Evolutionary conservation across 164 flowering plant species (phyloP), one percentile per base, ranked within the genome.

Genomic region (Dillenia turbinata): DNA sequence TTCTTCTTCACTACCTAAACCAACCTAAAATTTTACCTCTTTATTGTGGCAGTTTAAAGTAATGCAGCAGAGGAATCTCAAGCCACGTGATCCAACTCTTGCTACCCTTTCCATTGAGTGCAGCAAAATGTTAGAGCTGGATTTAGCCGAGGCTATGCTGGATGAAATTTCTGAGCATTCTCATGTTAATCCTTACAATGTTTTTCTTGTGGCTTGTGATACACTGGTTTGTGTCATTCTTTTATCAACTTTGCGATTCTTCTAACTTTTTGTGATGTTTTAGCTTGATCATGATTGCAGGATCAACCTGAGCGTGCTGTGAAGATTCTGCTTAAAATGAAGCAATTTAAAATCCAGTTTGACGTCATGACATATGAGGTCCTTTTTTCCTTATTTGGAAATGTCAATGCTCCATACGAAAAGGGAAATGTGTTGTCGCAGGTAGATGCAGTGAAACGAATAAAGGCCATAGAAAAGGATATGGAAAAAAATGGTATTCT

Each of bases 401-500:
- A 70, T 62, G 95, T 89, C 43, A 94, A 94, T 83, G 81, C 83
- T 10, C 96, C 95, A n/a, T 89, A 87, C 69, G 91, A 89, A 75
- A 60, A 75, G 24, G 95, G 87, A 9, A 74, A 79, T 69, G 63
- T 74, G 70, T 58, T 78, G 56, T 94, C 98, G 49, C 80, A 73
- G 61, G 81, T 49, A 46, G 86, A 83, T 56, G 79, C 71, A 60
- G 59, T 72, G 10, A 86, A 74, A 71, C 80, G 97, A 70, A 80
- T 90, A 71, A 72, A 69, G 14, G 85, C 87, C 62, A 82, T 91
- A 62, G 86, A 89, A 72, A 72, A 61, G 81, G 90, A 87, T 75
- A 90, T 90, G 97, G 55, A 62, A 12, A 75, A 69, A 57, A 83
- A 79, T 73, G 89, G 86, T 59, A 68, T 90, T 59, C 82, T 73